Evolutionary conservation across 2,329 filamentous ascomycete genomes (phyloP), one percentile per base, ranked within the genome.

Genomic region (Exserohilum rostratum): DNA sequence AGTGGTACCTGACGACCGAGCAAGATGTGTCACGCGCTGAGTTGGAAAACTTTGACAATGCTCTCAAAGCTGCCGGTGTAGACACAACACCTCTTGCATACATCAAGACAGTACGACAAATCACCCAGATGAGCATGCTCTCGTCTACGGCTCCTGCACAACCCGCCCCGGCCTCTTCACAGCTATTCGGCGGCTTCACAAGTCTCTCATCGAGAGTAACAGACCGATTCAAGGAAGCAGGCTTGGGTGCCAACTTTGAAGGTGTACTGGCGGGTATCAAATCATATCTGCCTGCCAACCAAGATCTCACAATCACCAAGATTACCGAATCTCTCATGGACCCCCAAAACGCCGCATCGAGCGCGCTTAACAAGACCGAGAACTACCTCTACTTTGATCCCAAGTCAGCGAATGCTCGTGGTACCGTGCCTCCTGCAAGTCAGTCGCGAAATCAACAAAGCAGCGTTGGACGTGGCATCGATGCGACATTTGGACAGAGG

Each of bases 271-370:
- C 91, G 5, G 93, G 93, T 38, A 93, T 99, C 70, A 99, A 98
- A 79, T 98, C 96, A 77, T 96, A 99, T 77, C 80, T 99, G n/a
- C 95, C 96, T 0, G 91, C 87, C 12, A 96, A 99, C 78, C 91
- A 93, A 67, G 96, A 99, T 71, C 84, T 98, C 9, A 98, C 95
- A 0, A 85, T 99, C 48, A 99, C 96, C 52, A 98, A 98, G 78
- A 97, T 99, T 71, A 93, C 95, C 35, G 95, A 99, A 76, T 96
- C 91, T 1, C 88, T 99, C 68, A 99, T 99, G 93, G 95, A 99
- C 70, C 95, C 95, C 0, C 85, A 91, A 40, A 87, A 91, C 10
- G 93, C 95, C 3, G 91, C 91, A 3, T 93, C 91, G 5, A 93
- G 90, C 22, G 95, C 95, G 22, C 95, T 99, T 62, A 90, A 91